Evolutionary conservation across 805 yeast genomes (phyloP).

Genomic region (Metschnikowia chrysomelidarum): DNA sequence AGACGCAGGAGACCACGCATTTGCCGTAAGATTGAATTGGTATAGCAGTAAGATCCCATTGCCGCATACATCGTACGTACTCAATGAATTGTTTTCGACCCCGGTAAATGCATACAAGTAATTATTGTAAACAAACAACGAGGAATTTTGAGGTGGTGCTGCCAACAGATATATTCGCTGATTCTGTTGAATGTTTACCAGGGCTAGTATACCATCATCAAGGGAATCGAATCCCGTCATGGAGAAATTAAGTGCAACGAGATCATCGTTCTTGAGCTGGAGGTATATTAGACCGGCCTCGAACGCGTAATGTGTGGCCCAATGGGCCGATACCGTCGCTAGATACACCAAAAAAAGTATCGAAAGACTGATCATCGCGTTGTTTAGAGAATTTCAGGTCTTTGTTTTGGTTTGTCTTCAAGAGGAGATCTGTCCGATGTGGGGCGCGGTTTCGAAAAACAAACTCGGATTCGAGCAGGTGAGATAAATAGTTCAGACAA

Average conservation of each 20-base stretch:
- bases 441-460: too few relatives aligned
- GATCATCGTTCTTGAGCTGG: slow-evolving; percentile 35
- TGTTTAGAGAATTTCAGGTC: too few relatives aligned
- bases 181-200: slow-evolving; percentile 21
- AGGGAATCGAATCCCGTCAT: slow-evolving; percentile 28
- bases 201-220: slow-evolving; percentile 10
- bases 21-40: slow-evolving; percentile 18
- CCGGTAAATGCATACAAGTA: slow-evolving; percentile 30
- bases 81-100: slow-evolving; percentile 4
- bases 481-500: too few relatives aligned
- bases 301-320: slow-evolving; percentile 39
- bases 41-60: slow-evolving; percentile 24
- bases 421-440: too few relatives aligned
- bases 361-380: neutral
- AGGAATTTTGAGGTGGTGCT: slow-evolving; percentile 33
- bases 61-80: slow-evolving; percentile 25
- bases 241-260: slow-evolving; percentile 35
- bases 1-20: slow-evolving; percentile 22
- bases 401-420: too few relatives aligned
- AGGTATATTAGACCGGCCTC: slow-evolving; percentile 33
- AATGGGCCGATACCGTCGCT: slow-evolving; percentile 14
- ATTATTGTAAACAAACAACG: slow-evolving; percentile 29
- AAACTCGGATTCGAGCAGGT: too few relatives aligned
- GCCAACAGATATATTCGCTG: slow-evolving; percentile 23
- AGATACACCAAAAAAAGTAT: neutral